Conservation (phyloP, 2,329 filamentous ascomycete species). For the Nothomitra cinnamomea region DNA sequence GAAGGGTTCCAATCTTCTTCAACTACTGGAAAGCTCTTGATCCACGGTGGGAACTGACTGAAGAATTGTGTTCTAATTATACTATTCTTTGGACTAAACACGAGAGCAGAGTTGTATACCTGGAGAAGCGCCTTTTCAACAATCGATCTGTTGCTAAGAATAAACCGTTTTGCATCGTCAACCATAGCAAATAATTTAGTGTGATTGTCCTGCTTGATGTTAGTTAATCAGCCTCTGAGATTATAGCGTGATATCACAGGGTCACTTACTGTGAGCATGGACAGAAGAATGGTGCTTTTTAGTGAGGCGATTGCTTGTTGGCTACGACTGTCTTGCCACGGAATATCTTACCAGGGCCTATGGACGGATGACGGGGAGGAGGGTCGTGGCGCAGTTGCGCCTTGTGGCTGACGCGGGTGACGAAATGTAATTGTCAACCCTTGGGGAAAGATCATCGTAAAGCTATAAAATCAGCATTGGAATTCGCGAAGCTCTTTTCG, state of each 20-base stretch:
- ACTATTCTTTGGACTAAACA: slow-evolving; percentile 18
- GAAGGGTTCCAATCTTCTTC: slow-evolving; percentile 9
- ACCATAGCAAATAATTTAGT: slow-evolving; percentile 8
- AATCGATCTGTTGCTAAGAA: slow-evolving; percentile 13
- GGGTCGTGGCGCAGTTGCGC: too few species aligned
- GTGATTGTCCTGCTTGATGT: background rate
- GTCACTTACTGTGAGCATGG: background rate
- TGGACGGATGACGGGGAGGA: too few species aligned
- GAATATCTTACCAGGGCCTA: too few species aligned
- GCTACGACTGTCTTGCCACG: too few species aligned
- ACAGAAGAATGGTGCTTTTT: too few species aligned
- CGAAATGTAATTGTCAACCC: too few species aligned
- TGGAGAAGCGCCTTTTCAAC: slow-evolving; percentile 18
- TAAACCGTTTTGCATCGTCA: slow-evolving; percentile 17
- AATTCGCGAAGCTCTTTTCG: too few species aligned
- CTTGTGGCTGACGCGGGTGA: too few species aligned
- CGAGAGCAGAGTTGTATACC: slow-evolving; percentile 18
- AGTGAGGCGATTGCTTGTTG: too few species aligned
- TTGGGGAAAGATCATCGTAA: too few species aligned
- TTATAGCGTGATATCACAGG: background rate
- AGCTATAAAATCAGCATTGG: too few species aligned
- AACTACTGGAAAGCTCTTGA: slow-evolving; percentile 4
- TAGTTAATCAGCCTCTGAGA: background rate
- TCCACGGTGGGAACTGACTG: slow-evolving; percentile 5
- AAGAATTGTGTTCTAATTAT: slow-evolving; percentile 9